Conservation (phyloP, 2,329 filamentous ascomycete species). For the Fusarium oligoseptatum region DNA sequence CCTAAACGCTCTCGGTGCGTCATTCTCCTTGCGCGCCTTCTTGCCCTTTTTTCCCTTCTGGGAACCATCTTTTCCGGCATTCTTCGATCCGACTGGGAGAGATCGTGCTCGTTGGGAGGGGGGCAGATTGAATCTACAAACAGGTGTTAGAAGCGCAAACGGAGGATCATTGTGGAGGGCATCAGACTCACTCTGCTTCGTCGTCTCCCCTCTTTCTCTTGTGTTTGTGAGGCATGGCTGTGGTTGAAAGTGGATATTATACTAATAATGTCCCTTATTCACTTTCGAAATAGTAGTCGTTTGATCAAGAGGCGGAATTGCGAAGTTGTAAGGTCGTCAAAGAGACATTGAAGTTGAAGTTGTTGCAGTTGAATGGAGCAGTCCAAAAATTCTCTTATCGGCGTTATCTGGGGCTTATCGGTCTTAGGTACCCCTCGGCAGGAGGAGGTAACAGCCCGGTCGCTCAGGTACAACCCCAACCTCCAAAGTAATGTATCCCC, state of each 20-base stretch:
- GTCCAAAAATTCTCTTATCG: slow-evolving; percentile 47
- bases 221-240: slow-evolving; percentile 87
- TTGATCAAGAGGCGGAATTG: not conserved
- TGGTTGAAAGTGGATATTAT: not conserved
- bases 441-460: not conserved
- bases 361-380: slow-evolving; percentile 14
- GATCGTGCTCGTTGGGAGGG: slow-evolving; percentile 63
- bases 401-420: slow-evolving; percentile 22
- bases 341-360: slow-evolving; percentile 7
- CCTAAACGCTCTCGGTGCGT: slow-evolving; percentile 89
- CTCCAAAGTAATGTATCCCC: not conserved
- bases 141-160: slow-evolving; percentile 30
- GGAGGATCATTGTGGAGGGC: not conserved
- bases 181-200: slow-evolving; percentile 36
- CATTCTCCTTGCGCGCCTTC: slow-evolving; percentile 71
- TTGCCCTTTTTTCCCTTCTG: slow-evolving; percentile 53
- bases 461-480: not conserved
- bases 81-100: slow-evolving; percentile 59
- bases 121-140: slow-evolving; percentile 63
- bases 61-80: slow-evolving; percentile 40
- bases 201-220: slow-evolving; percentile 73
- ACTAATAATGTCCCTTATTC: not conserved
- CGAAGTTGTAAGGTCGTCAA: not conserved
- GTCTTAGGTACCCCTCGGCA: not conserved
- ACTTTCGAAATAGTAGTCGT: not conserved